Percentiles rank a stretch among this genome's conserved stretches.
These are phyloP conservation scores for Nicotiana undulata DNA, from an alignment of 257 asterid genomes.

Conservation along the genomic window DNA sequence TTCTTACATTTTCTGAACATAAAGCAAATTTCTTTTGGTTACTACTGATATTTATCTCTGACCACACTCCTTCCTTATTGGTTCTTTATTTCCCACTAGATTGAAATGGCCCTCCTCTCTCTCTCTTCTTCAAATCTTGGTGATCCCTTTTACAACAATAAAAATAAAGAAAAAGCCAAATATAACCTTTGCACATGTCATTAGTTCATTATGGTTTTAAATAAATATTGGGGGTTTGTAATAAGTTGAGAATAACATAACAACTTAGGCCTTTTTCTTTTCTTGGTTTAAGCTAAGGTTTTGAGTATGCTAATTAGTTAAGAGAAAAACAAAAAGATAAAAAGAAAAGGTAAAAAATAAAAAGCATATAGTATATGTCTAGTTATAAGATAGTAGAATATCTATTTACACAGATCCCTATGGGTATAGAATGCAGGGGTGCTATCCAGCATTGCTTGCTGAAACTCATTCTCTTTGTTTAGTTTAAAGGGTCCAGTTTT, in stretches of 20 bases:
- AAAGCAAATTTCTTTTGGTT: conserved; percentile 23
- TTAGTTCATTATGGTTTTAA: not conserved
- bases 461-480: conserved; percentile 73
- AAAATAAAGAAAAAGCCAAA: conserved; percentile 3
- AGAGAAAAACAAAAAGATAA: not conserved
- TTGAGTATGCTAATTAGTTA: not conserved
- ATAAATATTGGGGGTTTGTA: not conserved
- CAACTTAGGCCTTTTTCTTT: not conserved
- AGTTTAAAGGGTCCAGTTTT: conserved; percentile 30
- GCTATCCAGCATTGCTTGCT: conserved; percentile 66
- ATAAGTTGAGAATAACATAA: not conserved
- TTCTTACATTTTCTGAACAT: not conserved
- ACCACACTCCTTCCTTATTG: conserved; percentile 32
- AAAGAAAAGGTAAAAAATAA: not conserved
- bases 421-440: conserved; percentile 37
- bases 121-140: not conserved
- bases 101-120: conserved; percentile 4
- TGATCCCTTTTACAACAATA: not conserved
- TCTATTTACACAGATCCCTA: conserved; percentile 76
- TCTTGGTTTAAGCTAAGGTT: conserved; percentile 9
- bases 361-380: not conserved
- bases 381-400: not conserved
- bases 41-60: conserved; percentile 22
- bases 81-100: conserved; percentile 30
- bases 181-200: conserved; percentile 1